Evolutionary conservation across 1,284 basidiomycete species (phyloP), one percentile per base, ranked within the genome.

Genomic region (Ceratobasidium theobromae): DNA sequence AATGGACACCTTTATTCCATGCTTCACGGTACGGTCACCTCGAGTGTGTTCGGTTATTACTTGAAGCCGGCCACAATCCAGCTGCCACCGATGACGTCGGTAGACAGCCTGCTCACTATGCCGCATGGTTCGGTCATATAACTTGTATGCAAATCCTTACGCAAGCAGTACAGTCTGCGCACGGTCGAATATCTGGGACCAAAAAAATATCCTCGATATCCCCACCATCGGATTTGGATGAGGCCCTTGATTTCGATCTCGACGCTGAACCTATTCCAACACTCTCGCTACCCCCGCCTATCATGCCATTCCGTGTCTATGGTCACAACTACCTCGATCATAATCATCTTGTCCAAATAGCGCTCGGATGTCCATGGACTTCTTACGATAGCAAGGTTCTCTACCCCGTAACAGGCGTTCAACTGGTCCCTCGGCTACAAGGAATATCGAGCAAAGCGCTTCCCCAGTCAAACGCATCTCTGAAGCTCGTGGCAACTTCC

Each of bases 1-100:
- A 96, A 75, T 98, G 97, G 95, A 99, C 96, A 5, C 96, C 97
- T 21, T 82, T 98, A 53, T 95, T 97, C 75, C 96, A 99, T 75
- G 95, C 97, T 3, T 91, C 95, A 1, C 88, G 94, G 32, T 89
- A 93, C 70, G 96, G 97, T 0, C 91, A 89, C 72, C 78, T 83
- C 27, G 81, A 82, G 9, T 97, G 92, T 74, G 84, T 98, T 54
- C 79, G 80, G 49, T 82, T 92, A 33, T 80, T 99, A 30, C 82
- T 99, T 9, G 83, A 86, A 35, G 89, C 90, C 4, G 90, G 93
- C 2, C 87, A 88, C 69, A 84, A 89, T 62, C 85, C 91, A 33
- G 83, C 87, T 72, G 81, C 84, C 23, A 79, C 81, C 43, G 97
- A 99, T 76, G 97, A 99, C 76, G 84, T 92, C 66, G 88, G 88